These are phyloP conservation scores for Aschersonia sp. DNA, from an alignment of 2,329 filamentous ascomycete genomes.

Conservation along the genomic window DNA sequence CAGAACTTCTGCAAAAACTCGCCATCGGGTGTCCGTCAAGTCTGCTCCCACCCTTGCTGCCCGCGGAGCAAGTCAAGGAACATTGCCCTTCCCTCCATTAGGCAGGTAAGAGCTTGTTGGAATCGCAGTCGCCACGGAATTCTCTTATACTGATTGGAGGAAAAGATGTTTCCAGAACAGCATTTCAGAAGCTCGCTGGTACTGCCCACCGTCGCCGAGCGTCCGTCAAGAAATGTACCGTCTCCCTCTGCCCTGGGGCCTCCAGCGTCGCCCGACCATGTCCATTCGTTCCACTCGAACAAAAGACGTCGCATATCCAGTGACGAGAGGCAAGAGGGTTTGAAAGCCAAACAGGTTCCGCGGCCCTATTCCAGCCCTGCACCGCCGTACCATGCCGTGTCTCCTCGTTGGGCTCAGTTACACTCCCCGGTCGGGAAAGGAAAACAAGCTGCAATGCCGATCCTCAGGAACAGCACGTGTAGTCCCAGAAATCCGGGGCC, in stretches of 20 bases:
- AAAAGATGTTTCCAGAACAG: constrained; percentile 27
- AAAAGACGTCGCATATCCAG: constrained; percentile 32
- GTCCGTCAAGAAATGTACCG: background rate
- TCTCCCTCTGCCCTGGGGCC: background rate
- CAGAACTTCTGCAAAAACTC: constrained; percentile 25
- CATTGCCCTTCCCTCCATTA: constrained; percentile 35
- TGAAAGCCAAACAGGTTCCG: constrained; percentile 29
- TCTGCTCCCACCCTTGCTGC: constrained; percentile 17
- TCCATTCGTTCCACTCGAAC: constrained; percentile 30
- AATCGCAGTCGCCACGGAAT: too few species aligned
- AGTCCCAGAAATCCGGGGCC: constrained; percentile 11
- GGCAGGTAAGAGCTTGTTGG: constrained; percentile 26
- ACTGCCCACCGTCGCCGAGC: background rate
- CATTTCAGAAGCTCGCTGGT: constrained; percentile 11
- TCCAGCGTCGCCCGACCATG: constrained; percentile 28
- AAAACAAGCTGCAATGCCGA: background rate
- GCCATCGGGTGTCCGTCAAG: constrained; percentile 22
- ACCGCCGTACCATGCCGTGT: constrained; percentile 17
- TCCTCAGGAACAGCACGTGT: constrained; percentile 16
- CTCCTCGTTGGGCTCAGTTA: constrained; percentile 15
- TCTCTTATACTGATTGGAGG: background rate
- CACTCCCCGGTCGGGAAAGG: constrained; percentile 13
- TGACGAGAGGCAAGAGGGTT: constrained; percentile 23
- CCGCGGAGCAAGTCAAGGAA: constrained; percentile 23
- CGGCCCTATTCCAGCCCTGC: constrained; percentile 27